Conservation (phyloP, 805 yeast genomes). For the Suhomyces pyralidae region DNA sequence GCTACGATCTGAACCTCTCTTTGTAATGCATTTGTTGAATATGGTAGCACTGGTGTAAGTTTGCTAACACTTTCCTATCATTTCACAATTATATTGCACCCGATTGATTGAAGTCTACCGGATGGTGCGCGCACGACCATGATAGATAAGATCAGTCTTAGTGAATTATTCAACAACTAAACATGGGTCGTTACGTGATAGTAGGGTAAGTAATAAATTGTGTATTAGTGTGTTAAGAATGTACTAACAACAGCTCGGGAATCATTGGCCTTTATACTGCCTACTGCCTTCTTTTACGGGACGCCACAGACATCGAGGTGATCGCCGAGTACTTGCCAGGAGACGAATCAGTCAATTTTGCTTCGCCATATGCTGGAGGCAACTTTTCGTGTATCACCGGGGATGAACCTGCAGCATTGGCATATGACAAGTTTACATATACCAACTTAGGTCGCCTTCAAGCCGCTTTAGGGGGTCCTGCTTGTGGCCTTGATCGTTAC, state of each 20-base stretch:
- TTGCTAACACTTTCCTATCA: no score
- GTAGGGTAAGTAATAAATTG: conserved; percentile 25
- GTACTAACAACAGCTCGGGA: conserved; percentile 45
- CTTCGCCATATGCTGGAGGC: conserved; percentile 75
- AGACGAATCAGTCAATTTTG: conserved; percentile 67
- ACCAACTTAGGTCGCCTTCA: conserved; percentile 44
- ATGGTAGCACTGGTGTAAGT: no score
- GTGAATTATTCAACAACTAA: not conserved
- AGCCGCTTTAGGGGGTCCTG: conserved; percentile 46
- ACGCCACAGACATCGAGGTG: conserved; percentile 47
- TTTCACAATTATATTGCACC: not conserved
- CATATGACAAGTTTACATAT: conserved; percentile 58
- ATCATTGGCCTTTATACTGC: conserved; percentile 66
- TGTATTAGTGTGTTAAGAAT: no score
- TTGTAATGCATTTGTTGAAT: no score
- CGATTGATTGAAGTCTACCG: not conserved
- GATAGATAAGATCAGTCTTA: not conserved
- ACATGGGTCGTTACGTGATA: conserved; percentile 21
- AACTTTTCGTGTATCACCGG: conserved; percentile 51
- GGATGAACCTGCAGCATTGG: conserved; percentile 42
- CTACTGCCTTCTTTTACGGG: conserved; percentile 43
- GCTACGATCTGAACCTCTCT: no score
- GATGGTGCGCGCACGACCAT: not conserved
- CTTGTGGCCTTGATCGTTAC: conserved; percentile 52
- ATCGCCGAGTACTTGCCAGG: conserved; percentile 73